Evolutionary conservation across 495 filamentous ascomycete species (phyloP).

Genomic region (Podospora appendiculata): DNA sequence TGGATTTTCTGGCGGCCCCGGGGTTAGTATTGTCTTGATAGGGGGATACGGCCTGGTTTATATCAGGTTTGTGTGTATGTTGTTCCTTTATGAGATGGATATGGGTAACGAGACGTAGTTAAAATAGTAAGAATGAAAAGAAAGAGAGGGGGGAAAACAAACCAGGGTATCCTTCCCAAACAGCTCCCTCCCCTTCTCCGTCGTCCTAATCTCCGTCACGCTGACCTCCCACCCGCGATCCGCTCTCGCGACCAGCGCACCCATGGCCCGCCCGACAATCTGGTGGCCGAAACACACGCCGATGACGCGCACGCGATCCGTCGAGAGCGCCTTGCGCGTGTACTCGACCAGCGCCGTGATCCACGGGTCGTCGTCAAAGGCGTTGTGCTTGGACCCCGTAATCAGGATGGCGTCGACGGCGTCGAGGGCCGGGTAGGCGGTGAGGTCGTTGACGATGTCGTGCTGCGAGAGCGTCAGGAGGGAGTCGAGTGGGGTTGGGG

Average conservation of each 20-base stretch:
- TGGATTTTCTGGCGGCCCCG: slow-evolving; percentile 53
- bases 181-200: slow-evolving; percentile 59
- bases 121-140: background rate
- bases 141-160: slow-evolving; percentile 15
- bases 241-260: slow-evolving; percentile 56
- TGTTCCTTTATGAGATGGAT: too few relatives aligned
- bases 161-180: slow-evolving; percentile 65
- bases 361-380: slow-evolving; percentile 66
- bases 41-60: too few relatives aligned
- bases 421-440: slow-evolving; percentile 71
- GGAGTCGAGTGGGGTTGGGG: slow-evolving; percentile 23
- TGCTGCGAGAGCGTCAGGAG: slow-evolving; percentile 61
- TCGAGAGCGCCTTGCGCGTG: slow-evolving; percentile 37
- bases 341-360: slow-evolving; percentile 88
- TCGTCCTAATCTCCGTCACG: slow-evolving; percentile 64
- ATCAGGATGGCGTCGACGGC: slow-evolving; percentile 55
- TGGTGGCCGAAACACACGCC: slow-evolving; percentile 92
- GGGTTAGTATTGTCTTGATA: background rate
- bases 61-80: too few relatives aligned
- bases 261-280: slow-evolving; percentile 73
- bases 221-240: slow-evolving; percentile 73
- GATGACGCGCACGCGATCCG: slow-evolving; percentile 53
- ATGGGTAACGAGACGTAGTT: background rate
- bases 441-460: slow-evolving; percentile 61
- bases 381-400: slow-evolving; percentile 31